Evolutionary conservation across 2,329 filamentous ascomycete species (phyloP), one percentile per base, ranked within the genome.

Genomic region (Phialophora tarda): DNA sequence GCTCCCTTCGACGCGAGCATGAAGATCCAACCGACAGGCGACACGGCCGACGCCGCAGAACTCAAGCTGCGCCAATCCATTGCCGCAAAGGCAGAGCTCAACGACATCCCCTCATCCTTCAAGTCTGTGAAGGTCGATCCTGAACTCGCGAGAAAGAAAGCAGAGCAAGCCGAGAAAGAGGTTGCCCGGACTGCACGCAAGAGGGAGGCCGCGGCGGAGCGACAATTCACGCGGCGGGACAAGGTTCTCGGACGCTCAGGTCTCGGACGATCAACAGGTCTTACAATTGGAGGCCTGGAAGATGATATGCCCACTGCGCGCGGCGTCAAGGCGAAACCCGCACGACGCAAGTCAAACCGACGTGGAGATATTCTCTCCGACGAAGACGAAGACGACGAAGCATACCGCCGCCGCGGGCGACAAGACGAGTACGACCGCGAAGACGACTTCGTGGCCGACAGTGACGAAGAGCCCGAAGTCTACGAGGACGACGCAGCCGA

Each of bases 371-470:
- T 82, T 63, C 81, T 82, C 69, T 80, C 78, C 0, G 81, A 83
- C 62, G 81, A 82, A 30, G 53, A 61, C 21, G 82, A 83, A 70
- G 80, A 82, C 58, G 81, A 82, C 8, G 82, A 79, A 63, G 76
- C 78, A 30, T 78, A 79, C 28, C 77, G 80, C 50, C 76, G 78
- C 3, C 77, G 80, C 26, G 81, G 77, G 78, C 89, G 90, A 76
- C 88, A 93, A 77, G 90, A 96, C 78, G 89, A 93, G 73, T 93
- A 93, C 74, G 91, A 94, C 75, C 89, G 91, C 74, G 89, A 91
- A 56, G 91, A 93, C 74, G 91, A 90, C 61, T 94, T 94, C 78
- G 88, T 94, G 60, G 82, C 82, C 26, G 77, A 77, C 17, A 82
- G 80, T 55, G 82, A 83, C 58, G 82, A 83, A 72, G 82, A 83